Evolutionary conservation across 352 stramenopile species (phyloP), one percentile per base, ranked within the genome.

Genomic region (Blastocystis sp.): DNA sequence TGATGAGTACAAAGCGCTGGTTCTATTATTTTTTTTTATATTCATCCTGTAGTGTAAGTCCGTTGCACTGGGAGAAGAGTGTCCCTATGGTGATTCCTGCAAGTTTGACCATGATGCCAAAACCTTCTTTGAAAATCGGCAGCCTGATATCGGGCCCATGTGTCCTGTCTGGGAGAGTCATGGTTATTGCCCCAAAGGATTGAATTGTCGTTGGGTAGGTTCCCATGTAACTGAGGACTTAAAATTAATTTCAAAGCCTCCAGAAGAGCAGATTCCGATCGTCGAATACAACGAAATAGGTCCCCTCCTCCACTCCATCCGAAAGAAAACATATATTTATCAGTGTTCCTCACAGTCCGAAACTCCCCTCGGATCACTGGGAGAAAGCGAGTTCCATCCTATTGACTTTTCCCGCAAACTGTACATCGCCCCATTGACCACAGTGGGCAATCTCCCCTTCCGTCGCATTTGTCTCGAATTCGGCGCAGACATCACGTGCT

Each of bases 391-490:
- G 26, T n/a, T 75, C 4, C 50, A 39, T 26, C 93, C 95, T 0
- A 93, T 98, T 68, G 95, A 98, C 90, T 99, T 98, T 89, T 93
- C 96, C 63, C 94, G 94, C 87, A 98, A 99, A 91, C 97, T 99
- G 37, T 99, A 99, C 92, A 92, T 99, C 34, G 97, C 97, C 9
- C 97, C 97, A 8, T 93, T 99, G 18, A 99, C 97, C 39, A 99
- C 97, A 0, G 96, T 99, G 0, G 97, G 97, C n/a, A 99, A 99
- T 91, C 90, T 99, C 37, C 97, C 97, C 4, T 99, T 98, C 59
- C 53, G 70, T 70, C 88, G 64, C 93, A 97, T 4, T 93, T 99
- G 62, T 92, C 98, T 91, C 92, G 92, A 97, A 66, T 97, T 95
- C 45, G 97, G 96, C 56, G 97, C 97, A 37, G 97, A 99, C 91